These are phyloP conservation scores for Colletotrichum lupini DNA, from an alignment of 2,329 filamentous ascomycete genomes.

Conservation along the genomic window DNA sequence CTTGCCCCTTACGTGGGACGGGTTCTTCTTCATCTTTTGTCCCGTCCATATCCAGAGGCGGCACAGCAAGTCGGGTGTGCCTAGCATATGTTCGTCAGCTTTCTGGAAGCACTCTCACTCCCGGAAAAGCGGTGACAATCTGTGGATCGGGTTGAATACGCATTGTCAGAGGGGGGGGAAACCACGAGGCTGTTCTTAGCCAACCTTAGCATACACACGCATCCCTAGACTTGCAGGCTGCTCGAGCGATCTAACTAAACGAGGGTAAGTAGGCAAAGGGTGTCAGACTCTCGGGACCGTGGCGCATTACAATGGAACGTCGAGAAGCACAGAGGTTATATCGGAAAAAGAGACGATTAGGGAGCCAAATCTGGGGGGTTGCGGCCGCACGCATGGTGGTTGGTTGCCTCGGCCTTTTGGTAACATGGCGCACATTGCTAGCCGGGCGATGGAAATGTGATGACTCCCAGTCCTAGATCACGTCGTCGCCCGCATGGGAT, in stretches of 20 bases:
- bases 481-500: conserved; percentile 31
- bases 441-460: conserved; percentile 28
- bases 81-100: background rate
- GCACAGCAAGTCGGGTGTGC: background rate
- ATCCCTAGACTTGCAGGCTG: background rate
- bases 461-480: conserved; percentile 26
- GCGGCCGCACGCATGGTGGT: conserved; percentile 13
- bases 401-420: conserved; percentile 31
- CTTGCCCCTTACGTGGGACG: background rate
- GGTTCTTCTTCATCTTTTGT: background rate
- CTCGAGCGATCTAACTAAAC: conserved; percentile 1
- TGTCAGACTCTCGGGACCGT: conserved; percentile 32
- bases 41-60: conserved; percentile 1
- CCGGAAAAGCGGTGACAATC: conserved; percentile 19
- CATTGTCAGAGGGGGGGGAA: conserved; percentile 4
- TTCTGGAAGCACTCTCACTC: background rate
- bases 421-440: conserved; percentile 20
- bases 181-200: background rate
- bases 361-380: conserved; percentile 20
- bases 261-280: conserved; percentile 2
- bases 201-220: background rate
- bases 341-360: conserved; percentile 6
- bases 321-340: conserved; percentile 29
- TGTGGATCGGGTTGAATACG: background rate
- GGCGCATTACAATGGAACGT: conserved; percentile 28